Conservation (phyloP, 768 basidiomycete genomes). For the Termitomyces heimii region DNA sequence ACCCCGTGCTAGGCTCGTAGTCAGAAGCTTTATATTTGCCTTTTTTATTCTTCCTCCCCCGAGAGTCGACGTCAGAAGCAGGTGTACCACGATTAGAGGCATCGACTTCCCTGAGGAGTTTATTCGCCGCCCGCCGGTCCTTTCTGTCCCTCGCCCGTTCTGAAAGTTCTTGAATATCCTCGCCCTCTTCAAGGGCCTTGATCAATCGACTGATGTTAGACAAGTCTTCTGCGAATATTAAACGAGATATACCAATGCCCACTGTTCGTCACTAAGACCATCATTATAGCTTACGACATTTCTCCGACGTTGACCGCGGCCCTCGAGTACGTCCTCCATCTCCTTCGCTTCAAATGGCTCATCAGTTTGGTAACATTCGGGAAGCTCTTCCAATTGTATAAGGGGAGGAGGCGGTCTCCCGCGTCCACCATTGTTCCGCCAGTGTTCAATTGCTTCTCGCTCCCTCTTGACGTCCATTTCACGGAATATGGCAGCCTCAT, state of each 20-base stretch:
- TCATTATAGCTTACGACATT: constrained; percentile 90
- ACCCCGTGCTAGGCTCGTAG: constrained; percentile 42
- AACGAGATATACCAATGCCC: constrained; percentile 61
- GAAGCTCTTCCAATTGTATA: constrained; percentile 85
- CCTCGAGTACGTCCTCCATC: constrained; percentile 62
- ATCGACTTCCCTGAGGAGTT: constrained; percentile 52
- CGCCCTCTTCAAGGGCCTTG: constrained; percentile 75
- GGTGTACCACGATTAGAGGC: constrained; percentile 62
- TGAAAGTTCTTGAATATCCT: constrained; percentile 69
- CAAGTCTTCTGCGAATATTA: background rate
- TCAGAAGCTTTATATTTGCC: constrained; percentile 52
- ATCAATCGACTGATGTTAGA: background rate
- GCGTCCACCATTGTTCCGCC: constrained; percentile 70
- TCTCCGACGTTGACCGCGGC: constrained; percentile 80
- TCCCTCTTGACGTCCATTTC: constrained; percentile 81
- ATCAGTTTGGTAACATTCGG: constrained; percentile 84
- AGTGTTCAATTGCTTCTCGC: constrained; percentile 52
- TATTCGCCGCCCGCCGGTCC: constrained; percentile 55
- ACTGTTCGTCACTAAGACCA: constrained; percentile 90
- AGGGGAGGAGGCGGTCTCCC: constrained; percentile 74
- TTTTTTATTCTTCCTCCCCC: constrained; percentile 58
- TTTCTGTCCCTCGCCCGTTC: constrained; percentile 63
- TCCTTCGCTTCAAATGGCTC: constrained; percentile 67
- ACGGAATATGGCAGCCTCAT: constrained; percentile 72
- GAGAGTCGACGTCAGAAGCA: constrained; percentile 48